A percentile compares a stretch with the other conserved stretches of the same genome.
phyloP scores from a whole-genome alignment of 2,329 filamentous ascomycete species.

The Salinomyces thailandicus region DNA sequence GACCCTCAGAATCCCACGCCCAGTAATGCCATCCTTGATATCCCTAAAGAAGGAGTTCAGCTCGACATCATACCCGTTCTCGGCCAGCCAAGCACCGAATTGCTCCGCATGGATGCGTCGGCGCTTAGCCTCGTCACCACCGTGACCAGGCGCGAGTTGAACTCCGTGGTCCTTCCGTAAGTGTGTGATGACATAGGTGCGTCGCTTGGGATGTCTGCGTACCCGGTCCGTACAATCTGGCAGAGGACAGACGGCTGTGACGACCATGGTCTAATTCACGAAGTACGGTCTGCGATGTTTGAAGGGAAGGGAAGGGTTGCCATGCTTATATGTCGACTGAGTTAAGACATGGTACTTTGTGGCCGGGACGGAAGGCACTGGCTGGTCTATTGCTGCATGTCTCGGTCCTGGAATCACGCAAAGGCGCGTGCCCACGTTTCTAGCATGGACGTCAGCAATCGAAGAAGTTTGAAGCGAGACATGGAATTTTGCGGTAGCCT shows the following conservation, averaged over 20 bases:
- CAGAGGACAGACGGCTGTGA: not conserved
- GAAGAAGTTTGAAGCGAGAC: too few species aligned
- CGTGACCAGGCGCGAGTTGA: not conserved
- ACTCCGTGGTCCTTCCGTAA: not conserved
- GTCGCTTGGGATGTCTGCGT: not conserved
- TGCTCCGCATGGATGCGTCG: not conserved
- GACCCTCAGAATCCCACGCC: not conserved
- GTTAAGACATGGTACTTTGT: too few species aligned
- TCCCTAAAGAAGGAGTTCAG: not conserved
- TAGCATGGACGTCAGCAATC: too few species aligned
- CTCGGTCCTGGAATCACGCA: too few species aligned
- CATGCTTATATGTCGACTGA: too few species aligned
- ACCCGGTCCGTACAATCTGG: not conserved
- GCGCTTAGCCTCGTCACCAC: not conserved
- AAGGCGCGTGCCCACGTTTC: too few species aligned
- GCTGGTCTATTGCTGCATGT: too few species aligned
- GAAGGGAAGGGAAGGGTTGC: too few species aligned
- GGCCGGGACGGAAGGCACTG: too few species aligned
- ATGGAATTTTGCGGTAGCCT: too few species aligned
- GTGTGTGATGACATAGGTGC: not conserved
- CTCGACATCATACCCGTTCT: not conserved
- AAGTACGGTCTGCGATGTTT: too few species aligned
- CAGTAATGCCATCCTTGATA: not conserved
- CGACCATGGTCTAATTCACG: too few species aligned
- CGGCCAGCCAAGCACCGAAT: not conserved